These are phyloP conservation scores for Syzygium malaccense DNA, from an alignment of 441 rosid species.

Conservation along the genomic window DNA sequence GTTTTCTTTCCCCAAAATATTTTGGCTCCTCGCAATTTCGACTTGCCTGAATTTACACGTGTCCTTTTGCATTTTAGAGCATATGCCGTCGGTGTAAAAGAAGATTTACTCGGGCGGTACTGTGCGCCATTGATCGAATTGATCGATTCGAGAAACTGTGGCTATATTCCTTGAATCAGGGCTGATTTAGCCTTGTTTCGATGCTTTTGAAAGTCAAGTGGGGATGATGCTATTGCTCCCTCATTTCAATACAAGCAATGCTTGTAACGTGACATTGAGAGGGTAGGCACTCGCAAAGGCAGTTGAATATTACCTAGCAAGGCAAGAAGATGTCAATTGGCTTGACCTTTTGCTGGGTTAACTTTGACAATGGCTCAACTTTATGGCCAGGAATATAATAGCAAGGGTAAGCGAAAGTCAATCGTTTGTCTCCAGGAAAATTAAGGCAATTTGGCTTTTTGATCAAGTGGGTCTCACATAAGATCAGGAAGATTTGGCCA, in stretches of 20 bases:
- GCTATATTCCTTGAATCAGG: not conserved
- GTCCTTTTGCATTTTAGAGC: not conserved
- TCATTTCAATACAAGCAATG: not conserved
- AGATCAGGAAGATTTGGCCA: not conserved
- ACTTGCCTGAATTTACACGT: not conserved
- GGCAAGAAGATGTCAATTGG: not conserved
- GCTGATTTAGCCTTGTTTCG: not conserved
- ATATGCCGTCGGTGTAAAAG: not conserved
- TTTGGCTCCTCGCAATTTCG: not conserved
- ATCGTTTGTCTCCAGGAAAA: not conserved
- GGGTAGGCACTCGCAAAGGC: not conserved
- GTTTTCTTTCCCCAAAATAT: not conserved
- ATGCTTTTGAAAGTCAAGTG: not conserved
- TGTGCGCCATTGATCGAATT: not conserved
- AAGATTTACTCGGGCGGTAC: fast-evolving
- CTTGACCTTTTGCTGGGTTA: not conserved
- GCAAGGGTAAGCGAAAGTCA: not conserved
- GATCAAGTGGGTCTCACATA: not conserved
- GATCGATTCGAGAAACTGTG: not conserved
- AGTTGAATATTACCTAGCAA: not conserved
- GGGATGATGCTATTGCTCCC: not conserved
- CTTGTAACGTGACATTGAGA: not conserved
- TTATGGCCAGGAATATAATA: not conserved
- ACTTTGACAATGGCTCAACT: not conserved
- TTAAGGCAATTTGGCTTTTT: not conserved